Evolutionary conservation across 2,329 filamentous ascomycete species (phyloP).

Genomic region (Ophiostoma ips): DNA sequence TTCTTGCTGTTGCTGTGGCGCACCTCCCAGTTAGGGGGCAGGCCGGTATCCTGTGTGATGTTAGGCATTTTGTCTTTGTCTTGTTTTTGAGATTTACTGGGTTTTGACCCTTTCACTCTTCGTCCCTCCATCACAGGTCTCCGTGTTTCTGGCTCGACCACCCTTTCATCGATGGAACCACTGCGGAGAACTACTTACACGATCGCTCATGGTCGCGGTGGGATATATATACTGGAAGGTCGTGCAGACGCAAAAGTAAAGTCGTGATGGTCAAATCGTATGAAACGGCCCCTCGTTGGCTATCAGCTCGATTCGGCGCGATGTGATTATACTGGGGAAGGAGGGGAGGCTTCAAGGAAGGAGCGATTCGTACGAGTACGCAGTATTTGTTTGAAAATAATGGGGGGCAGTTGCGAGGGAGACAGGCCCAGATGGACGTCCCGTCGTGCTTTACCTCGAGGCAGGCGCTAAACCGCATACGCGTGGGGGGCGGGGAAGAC

Average conservation of each 20-base stretch:
- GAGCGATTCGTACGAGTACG: not conserved
- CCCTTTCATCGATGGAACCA: no score
- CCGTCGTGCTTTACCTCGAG: no score
- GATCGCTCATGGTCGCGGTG: not conserved
- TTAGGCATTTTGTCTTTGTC: not conserved
- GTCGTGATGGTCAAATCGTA: no score
- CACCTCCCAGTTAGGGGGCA: conserved; percentile 84
- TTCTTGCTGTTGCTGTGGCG: conserved; percentile 97
- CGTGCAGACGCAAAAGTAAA: no score
- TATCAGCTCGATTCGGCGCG: no score
- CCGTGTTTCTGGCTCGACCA: no score
- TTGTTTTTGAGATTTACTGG: not conserved
- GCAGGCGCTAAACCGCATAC: not conserved
- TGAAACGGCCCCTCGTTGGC: no score
- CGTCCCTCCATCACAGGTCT: not conserved
- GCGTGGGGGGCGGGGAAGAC: not conserved
- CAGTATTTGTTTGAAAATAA: not conserved
- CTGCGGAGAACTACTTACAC: not conserved
- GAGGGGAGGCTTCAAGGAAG: not conserved
- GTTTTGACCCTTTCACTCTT: not conserved
- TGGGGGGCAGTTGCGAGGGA: conserved; percentile 1
- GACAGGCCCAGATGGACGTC: not conserved
- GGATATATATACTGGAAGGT: no score
- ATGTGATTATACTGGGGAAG: no score
- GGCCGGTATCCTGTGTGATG: conserved; percentile 53